Evolutionary conservation across 163 green algal genomes (phyloP).

Genomic region (Chlorella variabilis): DNA sequence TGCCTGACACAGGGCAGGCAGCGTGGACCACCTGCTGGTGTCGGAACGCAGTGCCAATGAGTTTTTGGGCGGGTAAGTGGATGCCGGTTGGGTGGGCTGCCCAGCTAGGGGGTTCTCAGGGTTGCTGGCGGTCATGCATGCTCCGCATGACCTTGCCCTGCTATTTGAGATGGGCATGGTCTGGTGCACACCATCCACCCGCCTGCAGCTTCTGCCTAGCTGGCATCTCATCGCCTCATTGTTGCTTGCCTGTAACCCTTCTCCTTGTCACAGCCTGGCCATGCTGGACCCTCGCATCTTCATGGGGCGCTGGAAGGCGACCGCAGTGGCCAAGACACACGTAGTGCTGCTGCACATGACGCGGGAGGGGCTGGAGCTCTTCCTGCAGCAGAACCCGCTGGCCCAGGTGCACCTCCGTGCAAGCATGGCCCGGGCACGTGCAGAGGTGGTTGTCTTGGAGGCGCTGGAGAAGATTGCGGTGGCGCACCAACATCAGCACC

Average conservation of each 20-base stretch:
- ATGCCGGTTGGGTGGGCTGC: too few relatives aligned
- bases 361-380: constrained; percentile 35
- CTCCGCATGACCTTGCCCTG: too few relatives aligned
- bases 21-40: constrained; percentile 43
- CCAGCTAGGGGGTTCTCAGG: too few relatives aligned
- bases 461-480: constrained; percentile 47
- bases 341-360: constrained; percentile 37
- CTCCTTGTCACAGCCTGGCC: constrained; percentile 7
- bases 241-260: background rate
- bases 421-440: constrained; percentile 26
- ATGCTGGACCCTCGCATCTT: constrained; percentile 42
- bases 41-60: constrained; percentile 10
- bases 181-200: too few relatives aligned
- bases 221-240: too few relatives aligned
- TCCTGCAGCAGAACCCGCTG: constrained; percentile 56
- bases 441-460: constrained; percentile 48
- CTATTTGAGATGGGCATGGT: too few relatives aligned
- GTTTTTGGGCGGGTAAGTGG: constrained; percentile 45
- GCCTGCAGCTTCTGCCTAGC: too few relatives aligned
- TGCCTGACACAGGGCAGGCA: constrained; percentile 24
- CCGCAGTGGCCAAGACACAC: background rate
- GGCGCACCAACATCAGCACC: background rate
- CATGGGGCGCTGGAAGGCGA: constrained; percentile 30
- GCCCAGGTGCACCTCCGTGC: constrained; percentile 53
- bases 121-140: too few relatives aligned